phyloP scores from a whole-genome alignment of 306 rosid species.

The Acacia crassicarpa region DNA sequence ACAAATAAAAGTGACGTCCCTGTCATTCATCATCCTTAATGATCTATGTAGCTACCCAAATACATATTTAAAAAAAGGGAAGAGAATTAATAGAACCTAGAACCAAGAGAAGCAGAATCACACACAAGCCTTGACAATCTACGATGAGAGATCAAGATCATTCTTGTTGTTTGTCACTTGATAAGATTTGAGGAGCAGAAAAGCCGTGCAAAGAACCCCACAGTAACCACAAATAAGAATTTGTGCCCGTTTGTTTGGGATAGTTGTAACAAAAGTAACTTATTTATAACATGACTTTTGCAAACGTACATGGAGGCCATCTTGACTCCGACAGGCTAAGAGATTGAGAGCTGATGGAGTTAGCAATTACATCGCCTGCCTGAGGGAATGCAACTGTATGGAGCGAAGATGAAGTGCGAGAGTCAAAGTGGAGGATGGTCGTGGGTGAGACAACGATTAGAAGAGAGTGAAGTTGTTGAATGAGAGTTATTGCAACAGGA shows the following conservation, averaged over 20 bases:
- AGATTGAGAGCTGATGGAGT: neutral
- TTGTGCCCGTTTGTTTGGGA: no score
- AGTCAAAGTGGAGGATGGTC: neutral
- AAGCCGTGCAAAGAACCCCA: conserved; percentile 73
- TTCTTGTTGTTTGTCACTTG: conserved; percentile 41
- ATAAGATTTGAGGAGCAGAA: conserved; percentile 62
- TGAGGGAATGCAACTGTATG: no score
- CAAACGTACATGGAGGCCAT: neutral
- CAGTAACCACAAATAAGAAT: conserved; percentile 24
- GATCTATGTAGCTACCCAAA: no score
- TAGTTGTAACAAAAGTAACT: no score
- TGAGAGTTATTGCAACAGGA: neutral
- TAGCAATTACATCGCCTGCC: neutral
- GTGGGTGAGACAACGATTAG: neutral
- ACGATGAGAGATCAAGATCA: conserved; percentile 60
- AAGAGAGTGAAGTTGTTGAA: neutral
- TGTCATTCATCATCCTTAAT: no score
- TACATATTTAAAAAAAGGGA: no score
- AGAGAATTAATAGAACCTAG: no score
- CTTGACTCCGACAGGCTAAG: neutral
- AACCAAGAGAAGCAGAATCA: no score
- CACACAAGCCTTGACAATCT: conserved; percentile 63
- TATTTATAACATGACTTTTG: no score
- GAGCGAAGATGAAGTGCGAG: no score
- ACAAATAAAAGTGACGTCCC: conserved; percentile 28